These are phyloP conservation scores for Baorangia bicolor DNA, from an alignment of 768 basidiomycete species.

Conservation along the genomic window DNA sequence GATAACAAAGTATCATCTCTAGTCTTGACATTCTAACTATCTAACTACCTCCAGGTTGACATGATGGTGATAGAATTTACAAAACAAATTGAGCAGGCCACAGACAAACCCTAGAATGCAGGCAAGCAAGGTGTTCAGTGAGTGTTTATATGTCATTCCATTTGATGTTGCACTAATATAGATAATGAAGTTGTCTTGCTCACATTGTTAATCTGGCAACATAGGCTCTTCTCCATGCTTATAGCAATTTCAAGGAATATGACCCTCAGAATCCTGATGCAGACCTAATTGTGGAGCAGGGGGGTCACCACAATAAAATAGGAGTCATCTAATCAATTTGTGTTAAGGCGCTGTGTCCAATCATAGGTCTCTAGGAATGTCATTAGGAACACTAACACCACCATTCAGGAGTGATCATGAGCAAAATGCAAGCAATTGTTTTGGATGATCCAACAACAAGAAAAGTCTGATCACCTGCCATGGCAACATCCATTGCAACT, in stretches of 20 bases:
- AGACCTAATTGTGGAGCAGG: background rate
- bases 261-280: background rate
- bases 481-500: background rate
- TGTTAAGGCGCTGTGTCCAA: background rate
- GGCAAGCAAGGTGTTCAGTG: background rate
- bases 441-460: background rate
- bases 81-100: background rate
- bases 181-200: background rate
- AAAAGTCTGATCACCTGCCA: background rate
- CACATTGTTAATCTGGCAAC: background rate
- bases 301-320: background rate
- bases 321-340: background rate
- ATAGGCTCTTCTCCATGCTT: background rate
- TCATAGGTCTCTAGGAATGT: no score
- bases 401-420: background rate
- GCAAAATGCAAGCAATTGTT: background rate
- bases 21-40: no score
- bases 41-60: no score
- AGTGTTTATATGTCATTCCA: no score
- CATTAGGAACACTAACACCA: no score
- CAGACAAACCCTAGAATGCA: background rate
- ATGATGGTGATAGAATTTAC: slow-evolving; percentile 33
- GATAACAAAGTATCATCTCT: no score
- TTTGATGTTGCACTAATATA: no score
- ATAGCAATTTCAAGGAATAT: background rate